Conservation (phyloP, 352 stramenopile species). For the Lagenidium sp. region DNA sequence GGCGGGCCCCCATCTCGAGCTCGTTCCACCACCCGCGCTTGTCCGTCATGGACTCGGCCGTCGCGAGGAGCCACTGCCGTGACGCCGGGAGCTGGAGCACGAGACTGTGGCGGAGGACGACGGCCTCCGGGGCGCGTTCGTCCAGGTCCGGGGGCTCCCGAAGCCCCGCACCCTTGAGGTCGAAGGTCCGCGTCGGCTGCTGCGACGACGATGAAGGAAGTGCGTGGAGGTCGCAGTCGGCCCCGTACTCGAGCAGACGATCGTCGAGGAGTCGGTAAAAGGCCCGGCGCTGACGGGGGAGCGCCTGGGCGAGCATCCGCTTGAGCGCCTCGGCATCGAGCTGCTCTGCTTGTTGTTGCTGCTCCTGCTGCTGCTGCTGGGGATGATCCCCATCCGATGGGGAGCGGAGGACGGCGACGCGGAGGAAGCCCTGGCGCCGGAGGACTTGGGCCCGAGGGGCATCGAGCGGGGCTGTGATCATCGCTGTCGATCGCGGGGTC, state of each 20-base stretch:
- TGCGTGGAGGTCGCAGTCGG: slow-evolving; percentile 15
- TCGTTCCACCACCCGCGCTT: slow-evolving; percentile 42
- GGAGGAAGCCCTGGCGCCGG: slow-evolving; percentile 5
- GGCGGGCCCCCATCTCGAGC: slow-evolving; percentile 11
- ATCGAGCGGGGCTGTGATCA: too few species aligned
- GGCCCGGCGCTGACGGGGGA: too few species aligned
- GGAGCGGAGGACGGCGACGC: not conserved
- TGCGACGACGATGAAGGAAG: too few species aligned
- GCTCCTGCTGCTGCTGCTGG: not conserved
- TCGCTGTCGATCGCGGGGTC: too few species aligned
- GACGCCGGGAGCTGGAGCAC: slow-evolving; percentile 13
- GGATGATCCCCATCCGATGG: not conserved
- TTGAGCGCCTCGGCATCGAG: too few species aligned
- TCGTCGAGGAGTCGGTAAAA: slow-evolving; percentile 26
- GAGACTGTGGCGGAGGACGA: slow-evolving; percentile 30
- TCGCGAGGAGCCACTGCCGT: slow-evolving; percentile 20
- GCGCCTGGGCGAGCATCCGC: too few species aligned
- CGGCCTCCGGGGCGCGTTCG: slow-evolving; percentile 7
- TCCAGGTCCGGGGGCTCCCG: not conserved
- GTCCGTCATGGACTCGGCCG: slow-evolving; percentile 25
- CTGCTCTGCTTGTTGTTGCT: not conserved
- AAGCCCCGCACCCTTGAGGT: not conserved
- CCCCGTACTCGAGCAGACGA: slow-evolving; percentile 23
- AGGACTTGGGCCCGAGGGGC: too few species aligned
- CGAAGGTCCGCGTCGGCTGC: too few species aligned